Evolutionary conservation across 225 moss, liverwort and hornwort genomes (phyloP).

Genomic region (Thuidium tamariscinum): DNA sequence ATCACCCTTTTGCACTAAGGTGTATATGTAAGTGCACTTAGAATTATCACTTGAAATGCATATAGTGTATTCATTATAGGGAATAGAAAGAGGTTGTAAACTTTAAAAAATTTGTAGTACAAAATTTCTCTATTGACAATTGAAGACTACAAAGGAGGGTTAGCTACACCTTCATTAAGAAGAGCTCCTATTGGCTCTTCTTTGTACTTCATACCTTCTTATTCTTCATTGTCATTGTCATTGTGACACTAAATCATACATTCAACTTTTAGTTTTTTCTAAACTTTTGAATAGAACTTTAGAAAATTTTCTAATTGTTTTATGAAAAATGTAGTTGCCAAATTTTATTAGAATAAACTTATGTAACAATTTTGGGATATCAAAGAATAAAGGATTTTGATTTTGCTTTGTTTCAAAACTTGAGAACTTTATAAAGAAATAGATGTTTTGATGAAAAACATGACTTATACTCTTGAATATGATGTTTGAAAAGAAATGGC

Average conservation of each 20-base stretch:
- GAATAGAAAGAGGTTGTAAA: fast-evolving
- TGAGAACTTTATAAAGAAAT: background rate
- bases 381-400: too few species aligned
- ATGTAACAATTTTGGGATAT: background rate
- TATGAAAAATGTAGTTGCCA: background rate
- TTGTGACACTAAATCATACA: background rate
- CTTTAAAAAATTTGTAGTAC: fast-evolving
- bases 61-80: background rate
- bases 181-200: too few species aligned
- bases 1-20: background rate
- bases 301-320: background rate
- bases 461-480: background rate
- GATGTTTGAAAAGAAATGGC: background rate
- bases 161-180: too few species aligned
- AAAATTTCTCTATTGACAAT: background rate
- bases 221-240: too few species aligned
- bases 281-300: background rate
- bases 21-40: background rate
- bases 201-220: too few species aligned
- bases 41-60: background rate
- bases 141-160: too few species aligned
- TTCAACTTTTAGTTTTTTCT: background rate
- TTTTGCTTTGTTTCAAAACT: background rate
- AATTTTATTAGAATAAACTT: background rate
- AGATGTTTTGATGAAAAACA: background rate